A percentile compares a stretch with the other conserved stretches of the same genome.
Conservation (phyloP, 2,329 filamentous ascomycete species). For the Pezicula carpinea region DNA sequence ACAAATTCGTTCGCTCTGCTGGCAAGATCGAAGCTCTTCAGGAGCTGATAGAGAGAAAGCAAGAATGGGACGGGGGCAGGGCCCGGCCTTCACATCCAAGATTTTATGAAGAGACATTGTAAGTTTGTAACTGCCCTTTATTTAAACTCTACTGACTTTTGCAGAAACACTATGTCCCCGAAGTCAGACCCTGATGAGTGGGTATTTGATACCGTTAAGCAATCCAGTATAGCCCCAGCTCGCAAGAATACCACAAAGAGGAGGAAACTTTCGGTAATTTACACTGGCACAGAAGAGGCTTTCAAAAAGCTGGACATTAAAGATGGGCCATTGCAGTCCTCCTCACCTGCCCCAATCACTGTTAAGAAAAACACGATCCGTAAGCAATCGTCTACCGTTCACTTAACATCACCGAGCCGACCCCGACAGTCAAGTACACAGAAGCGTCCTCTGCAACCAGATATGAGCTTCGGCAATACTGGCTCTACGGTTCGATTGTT, state of each 20-base stretch:
- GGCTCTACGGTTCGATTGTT: conserved; percentile 91
- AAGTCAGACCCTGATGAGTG: conserved; percentile 76
- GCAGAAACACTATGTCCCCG: conserved; percentile 58
- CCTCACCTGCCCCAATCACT: conserved; percentile 50
- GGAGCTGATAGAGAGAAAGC: conserved; percentile 78
- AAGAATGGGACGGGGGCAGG: conserved; percentile 74
- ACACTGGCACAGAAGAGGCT: conserved; percentile 47
- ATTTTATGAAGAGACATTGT: conserved; percentile 92
- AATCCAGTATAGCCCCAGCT: conserved; percentile 54
- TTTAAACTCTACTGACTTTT: conserved; percentile 13
- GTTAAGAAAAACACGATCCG: conserved; percentile 54
- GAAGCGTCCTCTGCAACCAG: conserved; percentile 78
- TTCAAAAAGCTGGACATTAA: conserved; percentile 57
- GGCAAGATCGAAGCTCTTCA: conserved; percentile 85
- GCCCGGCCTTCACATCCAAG: conserved; percentile 66
- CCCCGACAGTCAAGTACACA: conserved; percentile 22
- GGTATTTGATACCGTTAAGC: conserved; percentile 92
- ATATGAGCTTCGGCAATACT: conserved; percentile 90
- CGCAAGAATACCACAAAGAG: conserved; percentile 47
- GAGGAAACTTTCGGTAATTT: conserved; percentile 53
- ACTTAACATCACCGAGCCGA: conserved; percentile 26
- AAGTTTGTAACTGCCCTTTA: conserved; percentile 21
- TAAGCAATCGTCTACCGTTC: conserved; percentile 32
- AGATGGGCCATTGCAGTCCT: conserved; percentile 53
- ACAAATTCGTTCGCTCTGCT: conserved; percentile 81